Evolutionary conservation across 2,329 filamentous ascomycete species (phyloP).

Genomic region (Paraphoma chrysanthemicola): DNA sequence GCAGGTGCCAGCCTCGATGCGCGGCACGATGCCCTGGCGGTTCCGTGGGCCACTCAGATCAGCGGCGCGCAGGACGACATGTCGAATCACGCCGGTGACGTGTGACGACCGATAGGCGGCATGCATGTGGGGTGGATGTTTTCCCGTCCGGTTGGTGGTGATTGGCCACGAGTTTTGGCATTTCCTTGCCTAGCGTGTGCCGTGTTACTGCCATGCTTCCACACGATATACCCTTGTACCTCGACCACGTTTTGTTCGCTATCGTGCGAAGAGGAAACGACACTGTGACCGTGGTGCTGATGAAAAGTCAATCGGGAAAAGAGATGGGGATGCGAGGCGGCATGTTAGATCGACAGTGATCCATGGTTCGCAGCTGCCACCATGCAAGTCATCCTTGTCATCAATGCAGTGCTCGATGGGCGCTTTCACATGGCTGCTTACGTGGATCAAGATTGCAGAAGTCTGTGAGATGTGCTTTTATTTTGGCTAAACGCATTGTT

Average conservation of each 20-base stretch:
- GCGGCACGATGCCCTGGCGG: constrained; percentile 18
- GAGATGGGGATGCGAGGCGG: background rate
- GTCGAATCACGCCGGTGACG: constrained; percentile 10
- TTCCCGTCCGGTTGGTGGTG: background rate
- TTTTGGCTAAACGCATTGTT: background rate
- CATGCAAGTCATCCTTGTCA: background rate
- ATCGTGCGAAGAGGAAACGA: background rate
- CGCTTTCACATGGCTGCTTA: background rate
- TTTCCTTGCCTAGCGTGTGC: constrained; percentile 2
- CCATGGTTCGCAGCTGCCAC: constrained; percentile 4
- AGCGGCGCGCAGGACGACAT: constrained; percentile 5
- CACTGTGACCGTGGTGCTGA: background rate
- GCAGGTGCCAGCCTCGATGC: constrained; percentile 9
- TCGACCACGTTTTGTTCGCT: constrained; percentile 1
- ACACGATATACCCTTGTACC: constrained; percentile 2
- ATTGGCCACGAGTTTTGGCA: background rate
- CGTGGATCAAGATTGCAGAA: constrained; percentile 2
- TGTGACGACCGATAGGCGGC: constrained; percentile 16
- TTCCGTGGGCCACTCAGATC: constrained; percentile 20
- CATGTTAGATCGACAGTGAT: background rate
- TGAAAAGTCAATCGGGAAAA: background rate
- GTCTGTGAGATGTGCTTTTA: background rate
- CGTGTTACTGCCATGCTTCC: background rate
- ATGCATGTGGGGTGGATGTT: constrained; percentile 11
- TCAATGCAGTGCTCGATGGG: no score